A percentile compares a stretch with the other conserved stretches of the same genome.
phyloP scores from a whole-genome alignment of 805 yeast genomes.

The Starmerella sp. region DNA sequence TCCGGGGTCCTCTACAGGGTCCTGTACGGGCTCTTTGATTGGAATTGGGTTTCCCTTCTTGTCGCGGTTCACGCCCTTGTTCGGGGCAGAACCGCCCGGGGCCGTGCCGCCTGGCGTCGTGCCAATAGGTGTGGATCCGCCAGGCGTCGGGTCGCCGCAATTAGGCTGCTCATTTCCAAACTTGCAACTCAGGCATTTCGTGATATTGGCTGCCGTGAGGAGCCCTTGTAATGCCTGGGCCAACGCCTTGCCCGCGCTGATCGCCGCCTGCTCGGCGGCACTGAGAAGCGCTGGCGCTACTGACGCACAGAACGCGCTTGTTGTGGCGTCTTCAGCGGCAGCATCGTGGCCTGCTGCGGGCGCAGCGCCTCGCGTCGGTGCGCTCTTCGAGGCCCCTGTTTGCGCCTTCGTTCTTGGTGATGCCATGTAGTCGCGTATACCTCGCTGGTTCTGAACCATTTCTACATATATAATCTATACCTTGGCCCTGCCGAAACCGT shows the following conservation, averaged over 20 bases:
- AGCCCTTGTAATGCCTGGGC: neutral
- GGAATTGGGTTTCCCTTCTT: neutral
- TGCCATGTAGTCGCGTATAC: too few relatives aligned
- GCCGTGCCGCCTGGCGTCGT: neutral
- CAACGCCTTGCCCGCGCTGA: constrained; percentile 3
- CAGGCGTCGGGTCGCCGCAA: neutral
- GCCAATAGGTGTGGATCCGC: too few relatives aligned
- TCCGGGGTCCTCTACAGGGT: neutral
- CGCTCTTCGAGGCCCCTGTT: neutral
- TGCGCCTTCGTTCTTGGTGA: too few relatives aligned
- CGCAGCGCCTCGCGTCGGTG: neutral
- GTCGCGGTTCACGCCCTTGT: constrained; percentile 2
- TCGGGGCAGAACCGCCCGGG: neutral
- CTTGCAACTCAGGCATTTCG: neutral
- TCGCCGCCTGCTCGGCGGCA: neutral
- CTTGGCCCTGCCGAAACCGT: too few relatives aligned
- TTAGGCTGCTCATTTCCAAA: neutral
- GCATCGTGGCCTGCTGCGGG: neutral
- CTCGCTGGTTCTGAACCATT: too few relatives aligned
- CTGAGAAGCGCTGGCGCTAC: neutral
- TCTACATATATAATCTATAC: too few relatives aligned
- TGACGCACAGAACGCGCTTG: neutral
- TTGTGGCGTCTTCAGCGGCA: neutral
- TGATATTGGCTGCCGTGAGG: neutral
- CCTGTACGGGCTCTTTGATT: neutral